phyloP scores from a whole-genome alignment of 495 filamentous ascomycete genomes.

The Aspergillus baeticus region DNA sequence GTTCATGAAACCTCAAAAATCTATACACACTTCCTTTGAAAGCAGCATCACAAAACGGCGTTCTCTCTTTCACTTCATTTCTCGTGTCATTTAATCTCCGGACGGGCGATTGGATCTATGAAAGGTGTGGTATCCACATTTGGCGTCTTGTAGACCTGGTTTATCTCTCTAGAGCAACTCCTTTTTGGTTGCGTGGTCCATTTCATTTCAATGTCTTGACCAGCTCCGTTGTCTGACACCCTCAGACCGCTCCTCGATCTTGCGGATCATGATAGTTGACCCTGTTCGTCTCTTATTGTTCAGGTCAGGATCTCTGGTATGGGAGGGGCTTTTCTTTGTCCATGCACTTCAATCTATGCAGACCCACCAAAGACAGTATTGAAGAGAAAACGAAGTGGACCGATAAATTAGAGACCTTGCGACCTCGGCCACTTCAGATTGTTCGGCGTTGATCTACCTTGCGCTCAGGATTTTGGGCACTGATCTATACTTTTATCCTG shows the following conservation, averaged over 20 bases:
- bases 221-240: slow-evolving; percentile 2
- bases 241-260: background rate
- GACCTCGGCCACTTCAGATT: slow-evolving; percentile 10
- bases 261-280: slow-evolving; percentile 7
- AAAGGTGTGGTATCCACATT: slow-evolving; percentile 23
- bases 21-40: slow-evolving; percentile 98
- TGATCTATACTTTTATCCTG: slow-evolving; percentile 16
- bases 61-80: slow-evolving; percentile 17
- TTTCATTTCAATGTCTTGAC: slow-evolving; percentile 6
- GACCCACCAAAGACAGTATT: slow-evolving; percentile 10
- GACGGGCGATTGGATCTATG: slow-evolving; percentile 26
- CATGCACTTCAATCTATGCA: slow-evolving; percentile 15
- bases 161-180: slow-evolving; percentile 22
- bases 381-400: slow-evolving; percentile 6
- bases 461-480: slow-evolving; percentile 17
- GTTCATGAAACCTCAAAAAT: slow-evolving; percentile 98
- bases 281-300: slow-evolving; percentile 12
- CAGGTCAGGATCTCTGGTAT: slow-evolving; percentile 17
- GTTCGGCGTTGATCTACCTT: slow-evolving; percentile 23
- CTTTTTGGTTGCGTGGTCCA: slow-evolving; percentile 21
- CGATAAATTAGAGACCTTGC: slow-evolving; percentile 12
- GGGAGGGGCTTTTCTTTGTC: slow-evolving; percentile 10
- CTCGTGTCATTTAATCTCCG: slow-evolving; percentile 20
- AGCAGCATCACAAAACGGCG: slow-evolving; percentile 30
- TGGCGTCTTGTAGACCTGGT: slow-evolving; percentile 28